Evolutionary conservation across 768 basidiomycete species (phyloP).

Genomic region (Collybia sordida): DNA sequence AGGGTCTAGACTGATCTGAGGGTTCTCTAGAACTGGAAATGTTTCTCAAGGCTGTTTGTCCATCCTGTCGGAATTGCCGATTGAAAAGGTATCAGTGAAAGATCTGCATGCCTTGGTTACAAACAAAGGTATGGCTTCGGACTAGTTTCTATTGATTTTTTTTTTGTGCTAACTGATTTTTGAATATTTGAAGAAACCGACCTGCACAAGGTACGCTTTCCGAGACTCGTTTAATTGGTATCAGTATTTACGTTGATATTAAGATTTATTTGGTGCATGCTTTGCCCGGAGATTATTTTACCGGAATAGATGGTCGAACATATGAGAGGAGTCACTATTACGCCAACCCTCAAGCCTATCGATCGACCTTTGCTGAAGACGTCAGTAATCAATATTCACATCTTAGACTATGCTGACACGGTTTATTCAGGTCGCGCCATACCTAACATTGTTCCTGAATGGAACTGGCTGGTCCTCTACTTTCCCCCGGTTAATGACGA

Average conservation of each 20-base stretch:
- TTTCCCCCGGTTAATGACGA: conserved; percentile 81
- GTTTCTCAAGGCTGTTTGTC: conserved; percentile 78
- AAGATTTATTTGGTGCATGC: conserved; percentile 81
- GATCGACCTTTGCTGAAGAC: conserved; percentile 66
- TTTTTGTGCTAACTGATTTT: not conserved
- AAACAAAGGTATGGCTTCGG: conserved; percentile 42
- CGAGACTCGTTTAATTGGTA: not conserved
- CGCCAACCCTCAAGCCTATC: conserved; percentile 60
- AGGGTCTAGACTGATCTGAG: not conserved
- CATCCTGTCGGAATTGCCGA: conserved; percentile 70
- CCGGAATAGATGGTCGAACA: conserved; percentile 48
- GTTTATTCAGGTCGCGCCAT: conserved; percentile 71
- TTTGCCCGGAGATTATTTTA: conserved; percentile 67
- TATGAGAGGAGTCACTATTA: conserved; percentile 78
- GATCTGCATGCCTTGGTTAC: conserved; percentile 59
- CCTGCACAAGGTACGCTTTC: conserved; percentile 48
- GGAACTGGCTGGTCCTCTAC: conserved; percentile 81
- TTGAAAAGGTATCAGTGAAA: conserved; percentile 51
- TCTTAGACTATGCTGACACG: not conserved
- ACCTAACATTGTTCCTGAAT: conserved; percentile 82
- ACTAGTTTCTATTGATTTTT: not conserved
- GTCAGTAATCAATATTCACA: conserved; percentile 32
- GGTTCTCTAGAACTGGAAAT: conserved; percentile 62
- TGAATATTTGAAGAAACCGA: conserved; percentile 43
- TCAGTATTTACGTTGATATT: not conserved